Conservation (phyloP, 2,329 filamentous ascomycete species). For the Fusarium tanahbumbuense region DNA sequence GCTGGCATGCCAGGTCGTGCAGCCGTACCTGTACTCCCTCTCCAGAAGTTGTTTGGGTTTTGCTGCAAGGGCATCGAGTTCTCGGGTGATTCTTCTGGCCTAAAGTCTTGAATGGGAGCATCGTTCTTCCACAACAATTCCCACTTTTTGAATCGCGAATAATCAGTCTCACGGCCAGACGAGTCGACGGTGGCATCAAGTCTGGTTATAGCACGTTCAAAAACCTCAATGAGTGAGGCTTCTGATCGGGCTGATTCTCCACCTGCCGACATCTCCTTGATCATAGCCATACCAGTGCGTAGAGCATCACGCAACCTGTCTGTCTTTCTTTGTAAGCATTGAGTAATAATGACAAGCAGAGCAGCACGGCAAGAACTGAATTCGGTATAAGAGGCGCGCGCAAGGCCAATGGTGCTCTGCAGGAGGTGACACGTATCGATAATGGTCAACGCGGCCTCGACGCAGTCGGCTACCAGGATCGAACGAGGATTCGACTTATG, state of each 20-base stretch:
- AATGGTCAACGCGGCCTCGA: constrained; percentile 63
- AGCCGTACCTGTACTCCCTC: constrained; percentile 32
- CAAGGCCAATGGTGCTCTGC: constrained; percentile 63
- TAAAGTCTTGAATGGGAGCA: constrained; percentile 43
- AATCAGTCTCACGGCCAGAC: constrained; percentile 58
- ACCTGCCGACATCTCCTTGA: constrained; percentile 65
- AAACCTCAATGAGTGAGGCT: constrained; percentile 64
- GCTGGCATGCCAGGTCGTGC: constrained; percentile 42
- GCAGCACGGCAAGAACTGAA: constrained; percentile 67
- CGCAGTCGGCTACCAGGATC: constrained; percentile 62
- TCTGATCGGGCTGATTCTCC: constrained; percentile 65
- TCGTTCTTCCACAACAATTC: constrained; percentile 61
- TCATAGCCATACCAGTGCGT: constrained; percentile 61
- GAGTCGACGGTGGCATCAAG: constrained; percentile 57
- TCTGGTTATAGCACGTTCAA: constrained; percentile 60
- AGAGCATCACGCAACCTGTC: constrained; percentile 58
- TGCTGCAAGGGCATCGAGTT: constrained; percentile 40
- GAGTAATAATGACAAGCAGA: constrained; percentile 59
- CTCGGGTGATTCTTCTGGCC: constrained; percentile 42
- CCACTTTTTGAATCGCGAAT: constrained; percentile 64
- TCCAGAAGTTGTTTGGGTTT: constrained; percentile 41
- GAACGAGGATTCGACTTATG: constrained; percentile 50
- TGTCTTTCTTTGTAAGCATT: constrained; percentile 53
- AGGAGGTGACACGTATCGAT: constrained; percentile 63
- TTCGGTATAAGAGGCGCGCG: constrained; percentile 66